Evolutionary conservation across 768 basidiomycete species (phyloP), one percentile per base, ranked within the genome.

Genomic region (Rhodotorula babjevae): DNA sequence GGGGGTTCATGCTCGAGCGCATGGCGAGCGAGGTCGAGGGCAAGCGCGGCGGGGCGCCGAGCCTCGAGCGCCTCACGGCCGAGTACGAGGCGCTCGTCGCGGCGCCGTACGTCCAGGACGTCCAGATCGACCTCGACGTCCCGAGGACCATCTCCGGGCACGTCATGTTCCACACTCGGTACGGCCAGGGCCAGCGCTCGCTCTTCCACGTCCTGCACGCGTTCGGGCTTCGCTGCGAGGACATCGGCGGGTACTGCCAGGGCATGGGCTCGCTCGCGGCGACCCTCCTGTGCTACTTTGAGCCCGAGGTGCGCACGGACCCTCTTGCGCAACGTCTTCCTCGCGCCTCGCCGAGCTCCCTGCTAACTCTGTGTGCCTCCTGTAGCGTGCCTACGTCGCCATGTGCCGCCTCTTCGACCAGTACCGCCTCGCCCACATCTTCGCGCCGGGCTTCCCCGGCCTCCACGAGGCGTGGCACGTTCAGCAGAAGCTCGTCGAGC

Each of bases 101-200:
- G 62, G 87, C 86, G 69, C 90, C 93, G 27, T 95, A 92, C 53
- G 85, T 83, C 16, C 94, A 92, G 79, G 96, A 99, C 80, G 87
- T 97, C 46, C 96, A 98, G 83, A 97, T 98, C 76, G 96, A 99
- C 82, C 84, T 99, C 75, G 96, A 99, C 79, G 94, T 98, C 2
- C 96, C 96, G 6, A 83, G 96, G 78, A 98, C 96, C 21, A 96
- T 97, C 75, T 90, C 88, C 71, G 93, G 93, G 0, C 93, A 98
- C 82, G 86, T 96, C 70, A 85, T 94, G 84, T 99, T 98, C 79
- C 87, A 88, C 76, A 99, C 96, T 61, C 86, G 96, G 75, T 99
- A 99, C 81, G 96, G 96, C 62, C 87, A 89, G 71, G 96, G 94
- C 15, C 95, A 99, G 86, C 89, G 95, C 19, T 90, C 91, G 9